Base-by-base conservation (phyloP, 768 basidiomycete genomes). In the Lentinula guzmanii region DNA sequence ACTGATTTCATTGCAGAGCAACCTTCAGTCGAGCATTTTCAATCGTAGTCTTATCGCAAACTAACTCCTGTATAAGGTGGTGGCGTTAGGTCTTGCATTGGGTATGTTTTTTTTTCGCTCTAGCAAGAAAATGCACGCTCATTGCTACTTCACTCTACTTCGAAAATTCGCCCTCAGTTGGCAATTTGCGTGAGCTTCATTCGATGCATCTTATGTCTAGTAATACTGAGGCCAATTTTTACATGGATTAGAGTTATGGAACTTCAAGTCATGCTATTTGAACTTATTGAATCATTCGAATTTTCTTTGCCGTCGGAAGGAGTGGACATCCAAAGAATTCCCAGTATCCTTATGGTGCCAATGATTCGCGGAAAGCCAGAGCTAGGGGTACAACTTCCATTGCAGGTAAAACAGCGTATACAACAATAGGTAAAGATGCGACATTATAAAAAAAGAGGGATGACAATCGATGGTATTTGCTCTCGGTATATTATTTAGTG, bases 261-360 rank as follows among this genome's bases (percentile, higher is more conserved):
- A 65, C 65, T 79, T 51, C 80, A 82, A 63, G 70, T 71, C 2
- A 77, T 81, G 64, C 65, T 81, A 37, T 70, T 74, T 21, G 77
- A 76, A 62, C 67, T 75, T 35, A 51, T 80, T 35, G 67, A 70
- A 33, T 72, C 75, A 63, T 79, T 79, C 61, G 70, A 77, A 62
- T 74, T 80, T 60, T 61, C 74, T 70, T 73, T 61, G 58, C 74
- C 72, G 11, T 3, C 34, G 2, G 31, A 37, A 3, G 62, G 5
- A 6, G 9, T 58, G 18, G 45, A 63, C 11, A 48, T 63, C 8
- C 50, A 50, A 21, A 60, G 46, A 43, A 39, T 52, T 24, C 45
- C 45, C 24, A 37, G 24, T 16, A 37, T 42, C 31, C 28, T 60
- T 1, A 63, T 59, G 57, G 45, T 43, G 10, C 62, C 62, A n/a